These are phyloP conservation scores for Ceratocystis smalleyi DNA, from an alignment of 2,329 filamentous ascomycete species.

Conservation along the genomic window DNA sequence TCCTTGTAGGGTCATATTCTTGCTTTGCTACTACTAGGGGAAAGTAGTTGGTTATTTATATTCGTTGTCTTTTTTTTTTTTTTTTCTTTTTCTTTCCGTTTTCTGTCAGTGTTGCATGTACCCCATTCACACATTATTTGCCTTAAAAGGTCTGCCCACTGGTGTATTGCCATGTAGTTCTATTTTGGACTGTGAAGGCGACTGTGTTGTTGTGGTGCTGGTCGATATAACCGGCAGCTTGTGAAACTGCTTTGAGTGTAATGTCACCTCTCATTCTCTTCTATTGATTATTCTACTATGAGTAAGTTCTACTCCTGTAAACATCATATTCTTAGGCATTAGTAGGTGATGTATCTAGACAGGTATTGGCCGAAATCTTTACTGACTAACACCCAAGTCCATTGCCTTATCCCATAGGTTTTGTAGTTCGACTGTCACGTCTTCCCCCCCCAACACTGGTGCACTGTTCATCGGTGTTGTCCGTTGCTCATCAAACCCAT, in stretches of 20 bases:
- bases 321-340: background rate
- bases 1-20: background rate
- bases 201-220: background rate
- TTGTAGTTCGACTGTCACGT: constrained; percentile 36
- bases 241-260: background rate
- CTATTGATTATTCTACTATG: background rate
- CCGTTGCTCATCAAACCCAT: constrained; percentile 8
- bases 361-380: constrained; percentile 19
- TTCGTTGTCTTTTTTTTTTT: background rate
- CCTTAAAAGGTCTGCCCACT: background rate
- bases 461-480: background rate
- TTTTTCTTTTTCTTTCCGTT: background rate
- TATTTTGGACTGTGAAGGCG: background rate
- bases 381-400: constrained; percentile 40
- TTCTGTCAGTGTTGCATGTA: background rate
- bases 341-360: background rate
- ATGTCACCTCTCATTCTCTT: background rate
- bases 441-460: constrained; percentile 32
- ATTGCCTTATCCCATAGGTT: constrained; percentile 47
- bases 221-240: background rate
- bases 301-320: background rate
- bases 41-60: background rate
- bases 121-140: background rate
- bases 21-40: background rate
- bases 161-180: background rate